phyloP scores from a whole-genome alignment of 148 eudicot genomes.

The Heliamphora exappendiculata region DNA sequence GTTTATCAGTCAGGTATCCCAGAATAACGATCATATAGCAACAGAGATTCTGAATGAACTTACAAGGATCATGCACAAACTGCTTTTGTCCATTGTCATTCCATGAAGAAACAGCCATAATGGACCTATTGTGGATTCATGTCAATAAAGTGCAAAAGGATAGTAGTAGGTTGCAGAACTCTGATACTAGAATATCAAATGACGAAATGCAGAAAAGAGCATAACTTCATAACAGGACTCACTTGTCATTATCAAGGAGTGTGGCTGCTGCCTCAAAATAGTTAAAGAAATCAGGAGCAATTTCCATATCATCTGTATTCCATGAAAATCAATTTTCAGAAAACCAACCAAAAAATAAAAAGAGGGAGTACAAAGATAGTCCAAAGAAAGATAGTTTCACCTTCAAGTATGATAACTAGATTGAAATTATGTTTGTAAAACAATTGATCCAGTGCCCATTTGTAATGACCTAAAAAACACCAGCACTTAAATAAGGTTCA shows the following conservation, averaged over 20 bases:
- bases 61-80: conserved; percentile 95
- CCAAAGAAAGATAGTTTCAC: conserved; percentile 26
- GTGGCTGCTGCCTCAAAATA: conserved; percentile 92
- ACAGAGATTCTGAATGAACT: conserved; percentile 24
- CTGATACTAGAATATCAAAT: background rate
- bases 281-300: conserved; percentile 91
- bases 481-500: conserved; percentile 5
- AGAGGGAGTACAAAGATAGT: background rate
- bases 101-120: conserved; percentile 99
- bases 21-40: background rate
- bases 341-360: background rate
- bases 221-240: conserved; percentile 18
- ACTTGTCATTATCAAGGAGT: conserved; percentile 89
- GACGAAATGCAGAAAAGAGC: background rate
- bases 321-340: conserved; percentile 10
- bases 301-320: conserved; percentile 93
- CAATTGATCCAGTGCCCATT: conserved; percentile 92
- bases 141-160: conserved; percentile 13
- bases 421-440: conserved; percentile 79
- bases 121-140: conserved; percentile 45
- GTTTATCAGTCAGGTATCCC: background rate
- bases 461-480: conserved; percentile 79
- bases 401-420: conserved; percentile 92
- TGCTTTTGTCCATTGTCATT: conserved; percentile 99
- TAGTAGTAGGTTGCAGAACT: background rate